Evolutionary conservation across 2,329 filamentous ascomycete genomes (phyloP).

Genomic region (Cladorrhinum sp.): DNA sequence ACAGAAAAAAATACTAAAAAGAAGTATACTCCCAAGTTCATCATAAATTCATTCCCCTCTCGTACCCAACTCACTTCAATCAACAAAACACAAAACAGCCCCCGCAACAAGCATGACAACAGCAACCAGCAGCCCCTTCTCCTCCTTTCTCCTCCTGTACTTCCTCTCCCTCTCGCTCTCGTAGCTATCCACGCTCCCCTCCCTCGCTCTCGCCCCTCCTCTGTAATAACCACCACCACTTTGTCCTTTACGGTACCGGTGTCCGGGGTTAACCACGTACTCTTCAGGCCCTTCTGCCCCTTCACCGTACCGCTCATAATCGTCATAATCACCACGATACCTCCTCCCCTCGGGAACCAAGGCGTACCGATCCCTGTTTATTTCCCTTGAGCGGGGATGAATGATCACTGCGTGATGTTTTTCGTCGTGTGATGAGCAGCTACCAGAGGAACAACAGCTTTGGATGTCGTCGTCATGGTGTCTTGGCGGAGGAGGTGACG

Average conservation of each 20-base stretch:
- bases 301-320: too few relatives aligned
- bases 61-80: neutral
- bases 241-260: neutral
- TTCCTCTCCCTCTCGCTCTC: neutral
- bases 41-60: too few relatives aligned
- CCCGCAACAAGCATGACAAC: neutral
- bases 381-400: neutral
- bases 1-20: too few relatives aligned
- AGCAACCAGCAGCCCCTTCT: neutral
- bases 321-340: too few relatives aligned
- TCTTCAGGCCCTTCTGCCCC: neutral
- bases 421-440: neutral
- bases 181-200: neutral
- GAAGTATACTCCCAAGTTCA: too few relatives aligned
- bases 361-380: neutral
- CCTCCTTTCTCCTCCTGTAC: neutral
- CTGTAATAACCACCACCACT: neutral
- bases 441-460: neutral
- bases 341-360: neutral
- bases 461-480: neutral
- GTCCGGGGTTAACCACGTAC: neutral
- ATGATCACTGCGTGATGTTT: neutral
- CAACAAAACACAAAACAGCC: conserved; percentile 1
- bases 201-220: too few relatives aligned
- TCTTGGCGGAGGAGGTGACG: neutral